Conservation (phyloP, 257 asterid genomes). For the Solanum clarkiae region DNA sequence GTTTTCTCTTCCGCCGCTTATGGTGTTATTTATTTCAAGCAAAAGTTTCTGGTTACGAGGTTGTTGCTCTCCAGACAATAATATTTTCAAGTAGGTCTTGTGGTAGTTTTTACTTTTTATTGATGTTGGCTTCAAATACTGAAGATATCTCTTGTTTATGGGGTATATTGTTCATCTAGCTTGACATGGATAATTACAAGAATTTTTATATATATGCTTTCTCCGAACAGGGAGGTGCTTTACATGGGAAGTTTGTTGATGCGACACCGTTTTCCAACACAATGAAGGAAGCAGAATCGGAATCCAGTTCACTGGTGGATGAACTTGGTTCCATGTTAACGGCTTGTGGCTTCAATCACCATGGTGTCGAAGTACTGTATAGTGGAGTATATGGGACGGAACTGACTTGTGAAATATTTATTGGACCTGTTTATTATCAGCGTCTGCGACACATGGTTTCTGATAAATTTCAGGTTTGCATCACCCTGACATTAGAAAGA, state of each 20-base stretch:
- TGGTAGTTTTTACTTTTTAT: neutral
- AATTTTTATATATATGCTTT: neutral
- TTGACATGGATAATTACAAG: neutral
- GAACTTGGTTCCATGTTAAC: constrained; percentile 71
- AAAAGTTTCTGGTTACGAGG: neutral
- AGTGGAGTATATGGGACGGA: constrained; percentile 94
- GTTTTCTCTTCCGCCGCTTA: neutral
- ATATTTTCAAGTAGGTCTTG: neutral
- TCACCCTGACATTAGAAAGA: neutral
- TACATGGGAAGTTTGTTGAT: constrained; percentile 72
- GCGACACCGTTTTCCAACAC: constrained; percentile 84
- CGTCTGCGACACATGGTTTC: constrained; percentile 98
- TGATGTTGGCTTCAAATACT: neutral
- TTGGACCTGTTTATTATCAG: constrained; percentile 97
- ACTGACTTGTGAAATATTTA: constrained; percentile 78
- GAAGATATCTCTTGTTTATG: neutral
- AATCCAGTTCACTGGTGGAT: constrained; percentile 50
- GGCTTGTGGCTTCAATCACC: constrained; percentile 75
- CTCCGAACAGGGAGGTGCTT: constrained; percentile 67
- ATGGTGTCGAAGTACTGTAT: constrained; percentile 75
- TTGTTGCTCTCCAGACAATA: neutral
- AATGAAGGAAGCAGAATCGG: constrained; percentile 29
- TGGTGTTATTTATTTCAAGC: neutral
- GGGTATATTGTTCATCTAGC: neutral
- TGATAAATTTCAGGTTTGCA: constrained; percentile 79